Base-by-base conservation (phyloP, 768 basidiomycete species). In the Pleurotus tuber-regium region DNA sequence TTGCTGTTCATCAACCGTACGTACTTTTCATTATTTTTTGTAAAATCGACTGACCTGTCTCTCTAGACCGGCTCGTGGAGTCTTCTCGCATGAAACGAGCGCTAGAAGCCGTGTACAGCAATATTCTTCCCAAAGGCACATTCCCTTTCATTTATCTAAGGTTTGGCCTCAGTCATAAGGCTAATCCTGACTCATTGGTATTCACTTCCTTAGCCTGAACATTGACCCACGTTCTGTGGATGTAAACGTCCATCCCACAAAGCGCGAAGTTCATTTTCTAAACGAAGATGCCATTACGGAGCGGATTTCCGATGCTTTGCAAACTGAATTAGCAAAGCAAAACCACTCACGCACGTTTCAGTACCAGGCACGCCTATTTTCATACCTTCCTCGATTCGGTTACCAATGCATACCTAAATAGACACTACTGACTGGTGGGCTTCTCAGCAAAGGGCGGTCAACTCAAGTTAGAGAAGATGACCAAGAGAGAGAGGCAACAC, bases 241-340 rank as follows among this genome's bases (percentile, higher is more conserved):
- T 59, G 95, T 98, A 49, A 99, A 99, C 60, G 93, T 98, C 6
- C 95, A 98, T 63, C 97, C 96, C 0, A 98, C 97, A 2, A 99
- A 99, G 65, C 87, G 89, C 39, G 95, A 98, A 65, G 93, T 98
- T 1, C 91, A 93, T 58, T 98, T 98, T 61, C 66, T 98, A 43
- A 83, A 97, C 55, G 93, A 98, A 64, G 96, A 98, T 47, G 74
- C 70, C 11, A 90, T 98, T 60, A 86, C 86, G 4, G 84, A 91
- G 57, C 73, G 74, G 6, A 83, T 98, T 39, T 82, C 87, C 11
- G 83, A 89, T 60, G 76, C 75, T 1, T 74, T 98, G 2, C 89
- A 92, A 56, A 68, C 78, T 39, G 73, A 71, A n/a, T 69, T 94
- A 10, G 73, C 79, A 36, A 77, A 71, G 24, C 77, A 85, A 56